A percentile compares a stretch with the other conserved stretches of the same genome.
Evolutionary conservation across 441 rosid genomes (phyloP).

Genomic region (Jatropha podagrica): DNA sequence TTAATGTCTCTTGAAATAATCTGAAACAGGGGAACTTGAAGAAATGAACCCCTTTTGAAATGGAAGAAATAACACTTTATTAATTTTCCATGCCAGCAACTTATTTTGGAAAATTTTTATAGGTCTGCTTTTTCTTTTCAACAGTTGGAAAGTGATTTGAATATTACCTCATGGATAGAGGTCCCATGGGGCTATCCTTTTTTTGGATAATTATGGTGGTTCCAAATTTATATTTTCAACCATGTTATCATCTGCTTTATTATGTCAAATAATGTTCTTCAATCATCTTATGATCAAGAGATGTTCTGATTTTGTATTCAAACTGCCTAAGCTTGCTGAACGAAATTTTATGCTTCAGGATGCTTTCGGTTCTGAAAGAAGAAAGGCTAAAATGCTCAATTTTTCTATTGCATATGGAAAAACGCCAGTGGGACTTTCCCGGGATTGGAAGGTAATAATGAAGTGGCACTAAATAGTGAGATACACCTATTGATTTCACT

Average conservation of each 20-base stretch:
- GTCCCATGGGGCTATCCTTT: background rate
- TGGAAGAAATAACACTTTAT: background rate
- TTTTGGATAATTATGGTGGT: background rate
- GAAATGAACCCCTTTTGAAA: background rate
- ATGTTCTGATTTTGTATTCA: background rate
- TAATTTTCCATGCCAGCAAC: background rate
- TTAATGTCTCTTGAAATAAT: background rate
- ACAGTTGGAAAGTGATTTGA: background rate
- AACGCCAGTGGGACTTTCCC: conserved; percentile 86
- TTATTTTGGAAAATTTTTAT: background rate
- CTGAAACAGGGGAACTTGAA: background rate
- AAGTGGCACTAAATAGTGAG: conserved; percentile 8
- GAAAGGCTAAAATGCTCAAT: conserved; percentile 99
- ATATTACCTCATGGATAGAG: background rate
- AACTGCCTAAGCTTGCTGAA: background rate
- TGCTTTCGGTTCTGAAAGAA: conserved; percentile 89
- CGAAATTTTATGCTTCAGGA: conserved; percentile 49
- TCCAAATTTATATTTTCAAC: background rate
- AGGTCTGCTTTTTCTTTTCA: background rate
- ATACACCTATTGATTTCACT: conserved; percentile 16
- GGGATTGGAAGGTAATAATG: conserved; percentile 92
- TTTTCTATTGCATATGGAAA: conserved; percentile 98
- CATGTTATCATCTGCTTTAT: background rate
- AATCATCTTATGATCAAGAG: conserved; percentile 2
- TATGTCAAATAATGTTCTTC: background rate